Conservation (phyloP, 1,284 basidiomycete species). For the Sparassis latifolia region DNA sequence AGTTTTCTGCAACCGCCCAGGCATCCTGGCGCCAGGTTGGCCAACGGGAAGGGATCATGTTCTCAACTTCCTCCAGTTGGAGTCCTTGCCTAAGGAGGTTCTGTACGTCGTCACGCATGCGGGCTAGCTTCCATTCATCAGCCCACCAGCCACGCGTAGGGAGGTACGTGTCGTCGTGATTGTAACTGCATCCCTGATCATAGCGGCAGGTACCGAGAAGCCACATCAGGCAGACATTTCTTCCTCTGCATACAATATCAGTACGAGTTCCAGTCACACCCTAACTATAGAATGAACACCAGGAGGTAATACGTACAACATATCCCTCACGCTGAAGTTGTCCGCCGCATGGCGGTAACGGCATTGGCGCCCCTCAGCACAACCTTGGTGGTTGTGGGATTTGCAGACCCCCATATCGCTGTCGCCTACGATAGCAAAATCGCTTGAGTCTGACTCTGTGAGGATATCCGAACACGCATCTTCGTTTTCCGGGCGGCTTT, state of each 20-base stretch:
- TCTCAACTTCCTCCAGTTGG: not conserved
- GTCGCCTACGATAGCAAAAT: slow-evolving; percentile 32
- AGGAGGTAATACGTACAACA: slow-evolving; percentile 30
- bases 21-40: not conserved
- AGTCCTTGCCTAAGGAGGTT: not conserved
- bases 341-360: slow-evolving; percentile 45
- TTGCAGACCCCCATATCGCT: slow-evolving; percentile 46
- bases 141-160: slow-evolving; percentile 25
- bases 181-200: slow-evolving; percentile 26
- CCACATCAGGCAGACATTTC: slow-evolving; percentile 33
- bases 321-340: slow-evolving; percentile 42
- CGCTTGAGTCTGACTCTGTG: slow-evolving; percentile 39
- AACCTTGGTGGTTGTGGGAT: slow-evolving; percentile 45
- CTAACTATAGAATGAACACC: not conserved
- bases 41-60: not conserved
- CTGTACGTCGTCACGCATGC: not conserved
- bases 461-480: slow-evolving; percentile 10
- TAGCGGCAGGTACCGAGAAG: slow-evolving; percentile 31
- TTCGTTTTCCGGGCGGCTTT: slow-evolving; percentile 16
- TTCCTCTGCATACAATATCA: slow-evolving; percentile 19
- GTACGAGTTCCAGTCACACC: not conserved
- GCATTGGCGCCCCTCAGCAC: slow-evolving; percentile 33
- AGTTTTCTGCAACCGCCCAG: not conserved
- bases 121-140: not conserved
- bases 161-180: slow-evolving; percentile 25